Base-by-base conservation (phyloP, 2,329 filamentous ascomycete species). In the Phaeosphaeriaceae sp. region DNA sequence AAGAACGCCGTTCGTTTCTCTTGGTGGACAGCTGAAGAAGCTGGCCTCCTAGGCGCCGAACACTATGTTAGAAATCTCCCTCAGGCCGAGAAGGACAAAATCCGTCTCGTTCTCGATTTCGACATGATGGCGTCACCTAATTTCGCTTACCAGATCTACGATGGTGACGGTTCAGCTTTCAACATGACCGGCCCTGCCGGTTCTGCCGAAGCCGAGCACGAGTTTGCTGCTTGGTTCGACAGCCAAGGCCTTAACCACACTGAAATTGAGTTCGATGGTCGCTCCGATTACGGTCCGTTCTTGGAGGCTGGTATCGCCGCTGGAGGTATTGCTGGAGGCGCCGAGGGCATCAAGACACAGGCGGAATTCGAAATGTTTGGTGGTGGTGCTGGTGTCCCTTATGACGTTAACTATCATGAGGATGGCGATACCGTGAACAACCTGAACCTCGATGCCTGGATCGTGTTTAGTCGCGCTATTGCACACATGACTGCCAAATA, bases 381-480 rank as follows among this genome's bases (percentile, higher is more conserved):
- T 16, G 71, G 73, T 2, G 40, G 41, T 13, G 71, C 64, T 1
- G 70, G 69, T 4, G 63, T 66, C 21, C 48, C 60, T 8, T 60
- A 54, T 17, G 70, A 74, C 44, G 48, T 54, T 3, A 70, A 74
- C 49, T 75, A 76, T 54, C 74, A 76, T 46, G 51, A 64, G 41
- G 61, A 64, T 9, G 68, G 68, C 9, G 74, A 76, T 47, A 70
- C 56, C 9, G 56, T 71, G 2, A 63, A 61, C 37, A 75, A 75
- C 46, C 49, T 74, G 26, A 64, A 66, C 42, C 38, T 63, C 35
- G 63, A 65, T 1, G 71, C 71, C 5, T 75, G 81, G 74, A 74
- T 81, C 49, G 69, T 80, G 54, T 84, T 83, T 63, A 76, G 78
- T 6, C 77, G 80, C 68, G 81, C 77, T 40, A 87, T 92, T 58